A percentile compares a stretch with the other conserved stretches of the same genome.
Conservation (phyloP, 805 yeast species). For the Metschnikowia corniflorae region DNA sequence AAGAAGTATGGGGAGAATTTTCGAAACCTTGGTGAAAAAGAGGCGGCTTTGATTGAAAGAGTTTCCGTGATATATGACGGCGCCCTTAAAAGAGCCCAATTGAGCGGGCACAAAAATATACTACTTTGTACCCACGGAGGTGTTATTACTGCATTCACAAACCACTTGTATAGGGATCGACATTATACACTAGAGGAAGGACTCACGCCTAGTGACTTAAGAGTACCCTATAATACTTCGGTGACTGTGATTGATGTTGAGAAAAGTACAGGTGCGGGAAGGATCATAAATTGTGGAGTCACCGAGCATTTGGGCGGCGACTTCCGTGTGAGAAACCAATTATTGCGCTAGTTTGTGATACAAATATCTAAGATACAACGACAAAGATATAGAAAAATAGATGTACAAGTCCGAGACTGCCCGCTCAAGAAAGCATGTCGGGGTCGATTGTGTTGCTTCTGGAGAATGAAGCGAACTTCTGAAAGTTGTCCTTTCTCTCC, state of each 20-base stretch:
- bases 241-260: conserved; percentile 62
- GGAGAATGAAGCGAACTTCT: conserved; percentile 57
- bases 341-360: conserved; percentile 6
- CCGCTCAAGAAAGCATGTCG: conserved; percentile 12
- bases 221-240: conserved; percentile 73
- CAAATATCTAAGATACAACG: neutral
- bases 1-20: conserved; percentile 52
- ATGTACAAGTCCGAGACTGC: neutral
- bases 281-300: conserved; percentile 56
- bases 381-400: neutral
- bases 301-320: conserved; percentile 62
- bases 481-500: conserved; percentile 60
- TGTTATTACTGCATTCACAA: conserved; percentile 58
- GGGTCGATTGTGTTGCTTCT: conserved; percentile 45
- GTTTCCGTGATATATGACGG: conserved; percentile 44
- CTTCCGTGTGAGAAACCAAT: conserved; percentile 22
- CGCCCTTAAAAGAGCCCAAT: conserved; percentile 36
- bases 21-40: conserved; percentile 64
- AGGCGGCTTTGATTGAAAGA: conserved; percentile 44
- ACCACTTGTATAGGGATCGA: conserved; percentile 43
- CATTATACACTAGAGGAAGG: conserved; percentile 37
- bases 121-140: conserved; percentile 80
- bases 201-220: conserved; percentile 38
- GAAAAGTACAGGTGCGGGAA: conserved; percentile 37
- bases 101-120: conserved; percentile 43